A percentile compares a stretch with the other conserved stretches of the same genome.
Evolutionary conservation across 1,284 basidiomycete species (phyloP).

Genomic region (Trichosporon coremiiforme): DNA sequence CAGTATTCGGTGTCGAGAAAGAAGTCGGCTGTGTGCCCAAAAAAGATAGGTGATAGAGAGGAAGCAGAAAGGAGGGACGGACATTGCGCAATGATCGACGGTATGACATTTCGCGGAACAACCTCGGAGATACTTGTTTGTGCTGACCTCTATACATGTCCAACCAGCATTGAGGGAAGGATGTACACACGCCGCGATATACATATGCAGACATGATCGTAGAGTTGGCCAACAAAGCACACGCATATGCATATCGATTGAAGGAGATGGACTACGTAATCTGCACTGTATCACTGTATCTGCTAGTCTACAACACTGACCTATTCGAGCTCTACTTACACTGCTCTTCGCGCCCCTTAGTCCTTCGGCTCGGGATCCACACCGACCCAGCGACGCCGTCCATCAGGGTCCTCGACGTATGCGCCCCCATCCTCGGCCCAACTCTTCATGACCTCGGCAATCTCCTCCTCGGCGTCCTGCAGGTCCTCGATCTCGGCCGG

Average conservation of each 20-base stretch:
- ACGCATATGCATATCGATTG: not conserved
- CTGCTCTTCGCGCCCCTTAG: not conserved
- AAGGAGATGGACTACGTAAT: not conserved
- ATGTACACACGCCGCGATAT: too few relatives aligned
- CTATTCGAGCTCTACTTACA: not conserved
- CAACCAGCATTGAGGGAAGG: too few relatives aligned
- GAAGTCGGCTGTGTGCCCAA: slow-evolving; percentile 14
- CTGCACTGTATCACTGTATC: not conserved
- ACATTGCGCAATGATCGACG: not conserved
- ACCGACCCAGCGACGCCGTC: slow-evolving; percentile 38
- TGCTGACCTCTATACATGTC: not conserved
- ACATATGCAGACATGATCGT: not conserved
- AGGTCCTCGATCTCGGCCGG: slow-evolving; percentile 59
- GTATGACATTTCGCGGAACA: not conserved
- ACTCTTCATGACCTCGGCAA: slow-evolving; percentile 63
- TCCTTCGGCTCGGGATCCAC: slow-evolving; percentile 29
- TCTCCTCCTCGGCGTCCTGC: slow-evolving; percentile 70
- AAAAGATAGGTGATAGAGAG: not conserved
- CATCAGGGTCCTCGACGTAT: slow-evolving; percentile 33
- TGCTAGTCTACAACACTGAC: not conserved
- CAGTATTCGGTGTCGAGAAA: not conserved
- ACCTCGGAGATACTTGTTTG: slow-evolving; percentile 17
- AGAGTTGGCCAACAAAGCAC: not conserved
- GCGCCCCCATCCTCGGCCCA: slow-evolving; percentile 45
- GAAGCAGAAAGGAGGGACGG: not conserved